Percentiles rank a stretch among this genome's conserved stretches.
Evolutionary conservation across 2,329 filamentous ascomycete species (phyloP).

Genomic region (Trichoderma asperellum): DNA sequence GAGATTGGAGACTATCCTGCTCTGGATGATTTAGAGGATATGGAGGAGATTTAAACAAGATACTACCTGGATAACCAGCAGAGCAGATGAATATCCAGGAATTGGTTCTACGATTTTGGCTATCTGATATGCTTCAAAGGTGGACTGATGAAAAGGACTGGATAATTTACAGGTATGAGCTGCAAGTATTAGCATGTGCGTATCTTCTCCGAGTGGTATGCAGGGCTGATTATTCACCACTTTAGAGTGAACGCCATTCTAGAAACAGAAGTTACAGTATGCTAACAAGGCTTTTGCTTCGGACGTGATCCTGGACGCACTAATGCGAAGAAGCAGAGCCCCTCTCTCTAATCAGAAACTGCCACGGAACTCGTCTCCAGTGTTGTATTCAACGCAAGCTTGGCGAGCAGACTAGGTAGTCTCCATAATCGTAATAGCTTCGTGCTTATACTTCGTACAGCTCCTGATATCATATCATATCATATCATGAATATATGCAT

Average conservation of each 20-base stretch:
- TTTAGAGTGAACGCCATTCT: conserved; percentile 22
- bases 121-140: not conserved
- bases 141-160: not conserved
- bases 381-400: not conserved
- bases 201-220: conserved; percentile 3
- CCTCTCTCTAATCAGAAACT: conserved; percentile 27
- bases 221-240: conserved; percentile 14
- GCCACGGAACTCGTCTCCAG: conserved; percentile 24
- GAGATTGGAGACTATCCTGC: conserved; percentile 74
- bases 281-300: not conserved
- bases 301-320: conserved; percentile 18
- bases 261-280: conserved; percentile 12
- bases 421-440: not conserved
- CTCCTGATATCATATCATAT: conserved; percentile 16
- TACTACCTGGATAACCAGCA: not conserved
- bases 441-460: not conserved
- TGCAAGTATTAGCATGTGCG: not conserved
- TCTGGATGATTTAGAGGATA: conserved; percentile 74
- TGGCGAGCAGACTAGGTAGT: not conserved
- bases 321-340: conserved; percentile 21
- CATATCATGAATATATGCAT: not conserved
- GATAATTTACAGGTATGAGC: not conserved
- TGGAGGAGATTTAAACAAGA: conserved; percentile 67
- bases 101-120: not conserved
- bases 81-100: not conserved